phyloP scores from a whole-genome alignment of 345 rosid species.

The Acer campestre region DNA sequence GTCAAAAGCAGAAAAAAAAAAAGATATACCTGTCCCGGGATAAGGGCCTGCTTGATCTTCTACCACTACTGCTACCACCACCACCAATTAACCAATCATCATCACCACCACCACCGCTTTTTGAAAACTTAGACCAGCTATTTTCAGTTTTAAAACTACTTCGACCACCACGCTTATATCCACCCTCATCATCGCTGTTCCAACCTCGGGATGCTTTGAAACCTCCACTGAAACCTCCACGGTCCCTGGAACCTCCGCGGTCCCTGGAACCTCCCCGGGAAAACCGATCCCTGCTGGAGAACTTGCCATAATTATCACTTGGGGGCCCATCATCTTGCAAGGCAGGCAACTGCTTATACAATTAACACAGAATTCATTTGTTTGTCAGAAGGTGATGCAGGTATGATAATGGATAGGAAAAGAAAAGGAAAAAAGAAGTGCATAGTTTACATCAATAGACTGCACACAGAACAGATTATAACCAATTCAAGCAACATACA shows the following conservation, averaged over 20 bases:
- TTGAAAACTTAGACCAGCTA: constrained; percentile 58
- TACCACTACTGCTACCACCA: constrained; percentile 16
- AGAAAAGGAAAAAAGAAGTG: not conserved
- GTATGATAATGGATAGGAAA: not conserved
- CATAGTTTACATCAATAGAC: not conserved
- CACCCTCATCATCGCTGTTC: constrained; percentile 61
- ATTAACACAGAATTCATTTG: not conserved
- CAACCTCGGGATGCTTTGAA: constrained; percentile 45
- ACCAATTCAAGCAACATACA: constrained; percentile 17
- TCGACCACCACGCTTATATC: constrained; percentile 58
- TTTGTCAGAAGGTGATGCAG: not conserved
- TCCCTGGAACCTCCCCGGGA: constrained; percentile 52
- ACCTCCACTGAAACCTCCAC: constrained; percentile 39
- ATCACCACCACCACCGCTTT: constrained; percentile 50
- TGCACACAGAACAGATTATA: not conserved
- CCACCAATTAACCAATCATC: constrained; percentile 86
- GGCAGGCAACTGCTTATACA: constrained; percentile 69
- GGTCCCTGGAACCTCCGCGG: constrained; percentile 48
- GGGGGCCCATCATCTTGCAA: constrained; percentile 94
- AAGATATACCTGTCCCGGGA: constrained; percentile 58
- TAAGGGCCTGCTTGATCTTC: constrained; percentile 58
- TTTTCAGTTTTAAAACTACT: constrained; percentile 48
- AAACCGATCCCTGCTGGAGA: constrained; percentile 68
- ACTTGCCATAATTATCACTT: constrained; percentile 78
- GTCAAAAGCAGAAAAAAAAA: not conserved